Evolutionary conservation across 306 rosid species (phyloP).

Genomic region (Rosa multiflora): DNA sequence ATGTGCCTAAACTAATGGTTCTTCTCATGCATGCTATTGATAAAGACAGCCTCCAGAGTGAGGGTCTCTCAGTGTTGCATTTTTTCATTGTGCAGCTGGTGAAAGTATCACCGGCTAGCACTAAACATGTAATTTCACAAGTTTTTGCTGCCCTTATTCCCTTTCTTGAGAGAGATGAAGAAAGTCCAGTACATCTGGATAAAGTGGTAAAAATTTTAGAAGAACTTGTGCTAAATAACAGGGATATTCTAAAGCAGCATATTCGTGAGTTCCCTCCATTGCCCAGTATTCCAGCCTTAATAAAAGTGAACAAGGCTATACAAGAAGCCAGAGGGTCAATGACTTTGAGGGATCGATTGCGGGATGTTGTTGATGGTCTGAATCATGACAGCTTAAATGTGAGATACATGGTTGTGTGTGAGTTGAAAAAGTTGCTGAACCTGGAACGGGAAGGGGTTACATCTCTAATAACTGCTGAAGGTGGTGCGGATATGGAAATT

Average conservation of each 20-base stretch:
- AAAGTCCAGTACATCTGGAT: slow-evolving; percentile 62
- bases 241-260: slow-evolving; percentile 57
- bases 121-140: slow-evolving; percentile 83
- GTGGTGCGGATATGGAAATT: slow-evolving; percentile 74
- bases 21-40: slow-evolving; percentile 89
- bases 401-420: slow-evolving; percentile 86
- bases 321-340: slow-evolving; percentile 82
- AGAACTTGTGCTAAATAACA: slow-evolving; percentile 76
- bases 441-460: slow-evolving; percentile 74
- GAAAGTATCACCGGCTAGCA: slow-evolving; percentile 76
- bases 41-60: slow-evolving; percentile 67
- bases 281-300: slow-evolving; percentile 74
- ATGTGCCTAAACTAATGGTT: slow-evolving; percentile 91
- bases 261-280: slow-evolving; percentile 79
- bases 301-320: slow-evolving; percentile 74
- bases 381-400: slow-evolving; percentile 94
- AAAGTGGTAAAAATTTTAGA: slow-evolving; percentile 75
- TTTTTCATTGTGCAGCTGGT: slow-evolving; percentile 77
- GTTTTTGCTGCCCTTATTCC: slow-evolving; percentile 94
- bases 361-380: slow-evolving; percentile 77
- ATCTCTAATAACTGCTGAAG: slow-evolving; percentile 70
- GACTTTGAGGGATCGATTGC: slow-evolving; percentile 76
- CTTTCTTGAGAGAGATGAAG: slow-evolving; percentile 77
- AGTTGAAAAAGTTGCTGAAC: slow-evolving; percentile 79
- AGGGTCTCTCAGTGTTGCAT: slow-evolving; percentile 80